These are phyloP conservation scores for Strobilomyces echinocephalus DNA, from an alignment of 768 basidiomycete genomes.

Conservation along the genomic window DNA sequence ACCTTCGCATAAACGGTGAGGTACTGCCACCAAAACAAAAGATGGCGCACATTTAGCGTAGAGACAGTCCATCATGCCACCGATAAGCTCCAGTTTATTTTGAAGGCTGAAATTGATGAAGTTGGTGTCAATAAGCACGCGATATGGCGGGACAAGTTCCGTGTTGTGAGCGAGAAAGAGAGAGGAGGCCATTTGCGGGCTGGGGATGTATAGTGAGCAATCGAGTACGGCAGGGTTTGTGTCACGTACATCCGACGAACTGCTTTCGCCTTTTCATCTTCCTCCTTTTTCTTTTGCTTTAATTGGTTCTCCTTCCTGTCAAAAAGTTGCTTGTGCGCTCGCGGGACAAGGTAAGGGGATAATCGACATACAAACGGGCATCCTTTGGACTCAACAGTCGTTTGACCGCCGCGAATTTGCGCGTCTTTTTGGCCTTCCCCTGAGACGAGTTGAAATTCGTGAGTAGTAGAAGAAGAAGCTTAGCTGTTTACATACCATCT, in stretches of 20 bases:
- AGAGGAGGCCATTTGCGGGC: slow-evolving; percentile 83
- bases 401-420: slow-evolving; percentile 93
- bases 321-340: slow-evolving; percentile 5
- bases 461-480: too few relatives aligned
- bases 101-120: slow-evolving; percentile 99
- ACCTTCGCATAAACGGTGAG: slow-evolving; percentile 44
- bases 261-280: slow-evolving; percentile 72
- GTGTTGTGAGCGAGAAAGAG: slow-evolving; percentile 94
- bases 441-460: slow-evolving; percentile 26
- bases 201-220: slow-evolving; percentile 26
- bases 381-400: slow-evolving; percentile 92
- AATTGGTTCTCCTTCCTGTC: slow-evolving; percentile 88
- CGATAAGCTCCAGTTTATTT: slow-evolving; percentile 92
- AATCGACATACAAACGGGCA: slow-evolving; percentile 71
- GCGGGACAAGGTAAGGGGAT: not conserved
- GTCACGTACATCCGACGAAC: slow-evolving; percentile 71
- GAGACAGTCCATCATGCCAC: slow-evolving; percentile 99
- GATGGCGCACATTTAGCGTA: slow-evolving; percentile 85
- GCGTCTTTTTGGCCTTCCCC: slow-evolving; percentile 90
- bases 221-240: not conserved
- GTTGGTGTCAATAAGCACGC: slow-evolving; percentile 97
- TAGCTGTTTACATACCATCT: slow-evolving; percentile 17
- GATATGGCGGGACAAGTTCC: slow-evolving; percentile 93
- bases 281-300: slow-evolving; percentile 83
- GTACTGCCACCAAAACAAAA: not conserved